Conservation (phyloP, 2,329 filamentous ascomycete genomes). For the Eutypella sp. region DNA sequence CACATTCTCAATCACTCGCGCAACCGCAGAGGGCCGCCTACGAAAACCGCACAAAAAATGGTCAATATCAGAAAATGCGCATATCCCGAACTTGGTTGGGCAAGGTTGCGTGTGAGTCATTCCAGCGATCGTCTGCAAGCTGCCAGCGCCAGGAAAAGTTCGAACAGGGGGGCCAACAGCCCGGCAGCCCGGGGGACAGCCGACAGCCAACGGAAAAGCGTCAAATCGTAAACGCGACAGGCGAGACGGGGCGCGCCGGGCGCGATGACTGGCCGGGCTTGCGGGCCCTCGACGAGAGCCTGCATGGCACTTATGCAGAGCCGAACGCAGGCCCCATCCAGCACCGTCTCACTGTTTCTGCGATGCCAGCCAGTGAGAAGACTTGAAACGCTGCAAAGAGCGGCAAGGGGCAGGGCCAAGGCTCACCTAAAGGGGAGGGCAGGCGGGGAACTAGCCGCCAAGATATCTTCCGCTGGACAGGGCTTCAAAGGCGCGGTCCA, state of each 20-base stretch:
- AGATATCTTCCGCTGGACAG: constrained; percentile 2
- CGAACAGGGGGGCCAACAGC: too few species aligned
- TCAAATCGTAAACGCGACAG: constrained; percentile 24
- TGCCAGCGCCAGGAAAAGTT: constrained; percentile 18
- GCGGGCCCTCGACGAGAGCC: constrained; percentile 12
- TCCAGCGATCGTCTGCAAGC: constrained; percentile 22
- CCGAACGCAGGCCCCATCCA: constrained; percentile 17
- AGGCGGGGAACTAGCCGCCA: constrained; percentile 13
- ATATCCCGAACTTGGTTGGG: constrained; percentile 24
- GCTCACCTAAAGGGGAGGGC: constrained; percentile 6
- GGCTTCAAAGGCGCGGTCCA: constrained; percentile 10
- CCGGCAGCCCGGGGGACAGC: too few species aligned
- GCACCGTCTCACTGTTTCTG: constrained; percentile 23
- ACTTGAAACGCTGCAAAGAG: constrained; percentile 19
- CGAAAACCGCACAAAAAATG: too few species aligned
- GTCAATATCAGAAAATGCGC: constrained; percentile 25
- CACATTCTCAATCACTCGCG: constrained; percentile 10
- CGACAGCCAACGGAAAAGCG: constrained; percentile 16
- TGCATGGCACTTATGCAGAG: constrained; percentile 22
- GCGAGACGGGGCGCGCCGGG: constrained; percentile 22
- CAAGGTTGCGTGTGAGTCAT: constrained; percentile 25
- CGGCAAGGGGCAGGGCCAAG: constrained; percentile 18
- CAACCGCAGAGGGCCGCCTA: too few species aligned
- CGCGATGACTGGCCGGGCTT: constrained; percentile 28
- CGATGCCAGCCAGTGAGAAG: constrained; percentile 22